Percentiles rank a stretch among this genome's conserved stretches.
Conservation (phyloP, 2,329 filamentous ascomycete species). For the Penicillium vulpinum region DNA sequence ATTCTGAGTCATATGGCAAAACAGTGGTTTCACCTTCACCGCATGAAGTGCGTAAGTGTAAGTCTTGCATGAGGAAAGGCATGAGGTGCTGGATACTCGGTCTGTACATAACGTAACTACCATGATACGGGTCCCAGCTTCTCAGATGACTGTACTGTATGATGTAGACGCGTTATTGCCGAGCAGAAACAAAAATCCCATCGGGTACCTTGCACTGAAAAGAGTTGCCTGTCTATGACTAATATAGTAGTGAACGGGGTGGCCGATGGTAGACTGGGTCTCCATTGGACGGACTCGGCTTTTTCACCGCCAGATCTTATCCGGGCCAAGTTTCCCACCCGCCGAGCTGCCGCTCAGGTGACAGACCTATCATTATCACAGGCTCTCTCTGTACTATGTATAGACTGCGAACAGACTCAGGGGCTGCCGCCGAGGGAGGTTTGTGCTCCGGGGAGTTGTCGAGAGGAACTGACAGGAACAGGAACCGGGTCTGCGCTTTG, state of each 20-base stretch:
- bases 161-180: neutral
- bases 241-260: slow-evolving; percentile 2
- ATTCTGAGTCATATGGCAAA: slow-evolving; percentile 7
- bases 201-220: slow-evolving; percentile 2
- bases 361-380: slow-evolving; percentile 18
- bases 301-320: slow-evolving; percentile 25
- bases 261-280: slow-evolving; percentile 6
- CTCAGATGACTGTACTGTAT: neutral
- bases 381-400: slow-evolving; percentile 11
- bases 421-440: slow-evolving; percentile 7
- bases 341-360: slow-evolving; percentile 10
- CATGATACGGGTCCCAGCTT: neutral
- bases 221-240: neutral
- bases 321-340: slow-evolving; percentile 3
- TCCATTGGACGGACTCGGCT: slow-evolving; percentile 20
- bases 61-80: neutral
- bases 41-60: neutral
- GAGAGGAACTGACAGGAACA: slow-evolving; percentile 2
- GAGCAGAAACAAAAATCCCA: neutral
- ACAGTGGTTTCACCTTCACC: slow-evolving; percentile 7
- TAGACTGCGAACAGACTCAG: slow-evolving; percentile 18
- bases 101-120: neutral
- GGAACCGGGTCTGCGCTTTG: slow-evolving; percentile 1
- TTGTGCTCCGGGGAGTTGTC: slow-evolving; percentile 3
- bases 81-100: neutral